Percentiles rank a stretch among this genome's conserved stretches.
Evolutionary conservation across 805 yeast species (phyloP).

Genomic region (Metschnikowia santaceciliae): DNA sequence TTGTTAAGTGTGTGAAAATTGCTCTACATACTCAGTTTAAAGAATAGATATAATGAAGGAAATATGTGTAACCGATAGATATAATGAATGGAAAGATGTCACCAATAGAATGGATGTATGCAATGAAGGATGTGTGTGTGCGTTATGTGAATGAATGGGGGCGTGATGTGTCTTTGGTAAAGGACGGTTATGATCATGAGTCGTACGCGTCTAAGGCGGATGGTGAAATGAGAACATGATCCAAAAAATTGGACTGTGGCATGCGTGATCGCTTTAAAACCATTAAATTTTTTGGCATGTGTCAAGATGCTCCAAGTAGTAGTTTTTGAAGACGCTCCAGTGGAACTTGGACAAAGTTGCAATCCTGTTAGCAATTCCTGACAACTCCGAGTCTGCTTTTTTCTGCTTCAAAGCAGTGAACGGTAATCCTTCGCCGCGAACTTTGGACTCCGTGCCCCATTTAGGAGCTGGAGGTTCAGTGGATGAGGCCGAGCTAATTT

Average conservation of each 20-base stretch:
- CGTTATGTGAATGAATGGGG: neutral
- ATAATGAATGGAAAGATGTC: neutral
- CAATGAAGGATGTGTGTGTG: neutral
- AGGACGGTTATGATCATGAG: neutral
- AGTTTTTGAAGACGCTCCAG: constrained; percentile 76
- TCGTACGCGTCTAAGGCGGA: neutral
- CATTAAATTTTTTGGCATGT: neutral
- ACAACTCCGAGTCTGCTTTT: constrained; percentile 43
- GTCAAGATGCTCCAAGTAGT: constrained; percentile 45
- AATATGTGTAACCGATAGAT: too few relatives aligned
- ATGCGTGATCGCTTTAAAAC: neutral
- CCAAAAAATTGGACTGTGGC: neutral
- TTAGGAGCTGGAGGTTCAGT: neutral
- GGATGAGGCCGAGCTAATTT: neutral
- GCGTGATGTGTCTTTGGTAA: neutral
- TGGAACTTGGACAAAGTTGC: constrained; percentile 70
- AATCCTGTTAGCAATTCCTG: constrained; percentile 54
- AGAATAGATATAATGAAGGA: neutral
- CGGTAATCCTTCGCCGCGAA: constrained; percentile 2
- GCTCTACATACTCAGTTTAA: neutral
- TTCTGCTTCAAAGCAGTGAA: constrained; percentile 8
- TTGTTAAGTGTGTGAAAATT: neutral
- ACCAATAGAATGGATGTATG: neutral
- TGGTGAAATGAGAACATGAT: neutral
- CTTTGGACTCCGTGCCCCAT: constrained; percentile 4